Percentiles rank a stretch among this genome's conserved stretches.
Evolutionary conservation across 2,329 filamentous ascomycete genomes (phyloP).

Genomic region (Xylariaceae sp.): DNA sequence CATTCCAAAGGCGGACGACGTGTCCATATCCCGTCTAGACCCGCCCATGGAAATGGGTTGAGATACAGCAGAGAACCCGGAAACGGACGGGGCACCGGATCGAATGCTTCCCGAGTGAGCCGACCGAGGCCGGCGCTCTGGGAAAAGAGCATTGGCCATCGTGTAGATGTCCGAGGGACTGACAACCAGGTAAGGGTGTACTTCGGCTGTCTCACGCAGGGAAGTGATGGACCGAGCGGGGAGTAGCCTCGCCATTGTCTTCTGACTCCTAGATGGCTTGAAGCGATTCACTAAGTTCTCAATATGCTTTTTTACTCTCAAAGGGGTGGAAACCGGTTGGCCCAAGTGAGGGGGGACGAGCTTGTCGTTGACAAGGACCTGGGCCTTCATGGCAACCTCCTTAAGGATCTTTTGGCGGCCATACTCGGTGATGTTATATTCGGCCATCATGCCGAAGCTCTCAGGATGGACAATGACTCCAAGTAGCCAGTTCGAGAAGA

Average conservation of each 20-base stretch:
- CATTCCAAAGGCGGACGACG: constrained; percentile 67
- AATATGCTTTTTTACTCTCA: constrained; percentile 63
- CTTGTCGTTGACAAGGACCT: constrained; percentile 75
- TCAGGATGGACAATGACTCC: constrained; percentile 86
- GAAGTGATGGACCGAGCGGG: constrained; percentile 70
- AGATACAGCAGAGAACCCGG: constrained; percentile 64
- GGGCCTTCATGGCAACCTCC: constrained; percentile 75
- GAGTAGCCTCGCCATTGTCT: constrained; percentile 53
- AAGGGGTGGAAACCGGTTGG: constrained; percentile 59
- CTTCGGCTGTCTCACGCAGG: constrained; percentile 70
- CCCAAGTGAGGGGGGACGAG: constrained; percentile 48
- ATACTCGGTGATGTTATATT: constrained; percentile 89
- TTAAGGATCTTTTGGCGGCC: constrained; percentile 77
- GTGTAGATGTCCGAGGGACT: constrained; percentile 76
- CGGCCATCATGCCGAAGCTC: constrained; percentile 72
- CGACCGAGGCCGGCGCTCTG: constrained; percentile 64
- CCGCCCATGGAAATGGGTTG: constrained; percentile 62
- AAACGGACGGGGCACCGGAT: constrained; percentile 65
- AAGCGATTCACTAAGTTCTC: constrained; percentile 68
- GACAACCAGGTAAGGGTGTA: constrained; percentile 75
- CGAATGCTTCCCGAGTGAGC: constrained; percentile 57
- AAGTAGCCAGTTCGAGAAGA: constrained; percentile 83
- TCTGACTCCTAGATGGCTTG: constrained; percentile 47
- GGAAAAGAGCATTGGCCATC: constrained; percentile 78
- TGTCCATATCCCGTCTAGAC: constrained; percentile 57